Conservation (phyloP, 306 rosid genomes). For the Sicyos baderoa region DNA sequence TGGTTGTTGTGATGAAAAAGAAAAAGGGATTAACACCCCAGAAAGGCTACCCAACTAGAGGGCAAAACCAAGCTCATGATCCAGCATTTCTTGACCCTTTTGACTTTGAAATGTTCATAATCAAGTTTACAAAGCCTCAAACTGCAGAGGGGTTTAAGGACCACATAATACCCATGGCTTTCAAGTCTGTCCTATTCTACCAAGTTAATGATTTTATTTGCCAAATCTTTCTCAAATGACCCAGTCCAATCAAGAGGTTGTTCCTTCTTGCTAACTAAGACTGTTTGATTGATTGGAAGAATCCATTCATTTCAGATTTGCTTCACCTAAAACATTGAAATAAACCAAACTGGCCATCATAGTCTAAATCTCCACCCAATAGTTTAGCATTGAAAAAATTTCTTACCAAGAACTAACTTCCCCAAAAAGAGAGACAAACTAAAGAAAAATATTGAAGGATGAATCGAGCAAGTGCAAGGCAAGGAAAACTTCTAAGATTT, state of each 20-base stretch:
- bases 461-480: not conserved
- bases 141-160: slow-evolving; percentile 6
- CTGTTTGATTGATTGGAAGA: slow-evolving; percentile 4
- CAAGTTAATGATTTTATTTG: not conserved
- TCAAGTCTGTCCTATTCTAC: slow-evolving; percentile 9
- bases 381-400: not conserved
- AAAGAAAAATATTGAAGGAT: not conserved
- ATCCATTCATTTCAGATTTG: slow-evolving; percentile 10
- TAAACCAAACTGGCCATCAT: too few relatives aligned
- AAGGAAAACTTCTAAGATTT: not conserved
- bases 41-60: too few relatives aligned
- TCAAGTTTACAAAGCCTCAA: slow-evolving; percentile 3
- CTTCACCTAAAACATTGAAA: not conserved
- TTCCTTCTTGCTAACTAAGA: not conserved
- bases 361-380: not conserved
- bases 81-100: not conserved
- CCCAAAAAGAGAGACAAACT: not conserved
- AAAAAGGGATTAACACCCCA: too few relatives aligned
- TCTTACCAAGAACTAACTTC: not conserved
- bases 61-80: too few relatives aligned
- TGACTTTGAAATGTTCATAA: slow-evolving; percentile 18
- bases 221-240: not conserved
- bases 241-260: slow-evolving; percentile 8
- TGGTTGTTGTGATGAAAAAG: too few relatives aligned
- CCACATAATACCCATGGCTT: not conserved